Percentiles rank a stretch among this genome's conserved stretches.
Evolutionary conservation across 2,329 filamentous ascomycete species (phyloP).

Genomic region (Orbilia oligospora): DNA sequence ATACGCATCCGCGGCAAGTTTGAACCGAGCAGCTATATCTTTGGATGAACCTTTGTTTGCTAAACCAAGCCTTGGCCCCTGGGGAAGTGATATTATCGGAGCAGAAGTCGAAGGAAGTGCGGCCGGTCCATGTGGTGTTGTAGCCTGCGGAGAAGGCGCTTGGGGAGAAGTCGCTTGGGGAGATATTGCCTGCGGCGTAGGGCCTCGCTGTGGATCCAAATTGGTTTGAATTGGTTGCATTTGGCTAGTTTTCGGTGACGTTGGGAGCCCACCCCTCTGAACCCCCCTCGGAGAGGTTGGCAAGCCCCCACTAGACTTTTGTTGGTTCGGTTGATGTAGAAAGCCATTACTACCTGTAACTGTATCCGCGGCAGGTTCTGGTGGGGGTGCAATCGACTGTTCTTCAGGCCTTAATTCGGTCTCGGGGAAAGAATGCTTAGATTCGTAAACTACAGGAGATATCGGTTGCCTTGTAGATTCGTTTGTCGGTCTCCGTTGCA

Average conservation of each 20-base stretch:
- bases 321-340: conserved; percentile 23
- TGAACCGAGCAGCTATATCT: conserved; percentile 41
- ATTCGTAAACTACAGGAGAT: conserved; percentile 28
- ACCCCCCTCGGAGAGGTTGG: conserved; percentile 40
- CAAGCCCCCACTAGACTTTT: conserved; percentile 36
- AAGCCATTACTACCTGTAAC: conserved; percentile 1
- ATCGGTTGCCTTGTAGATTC: conserved; percentile 39
- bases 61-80: conserved; percentile 19
- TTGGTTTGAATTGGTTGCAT: conserved; percentile 53
- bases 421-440: conserved; percentile 18
- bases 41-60: conserved; percentile 45
- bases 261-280: conserved; percentile 28
- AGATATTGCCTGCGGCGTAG: conserved; percentile 47
- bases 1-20: conserved; percentile 50
- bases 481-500: conserved; percentile 54
- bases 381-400: neutral
- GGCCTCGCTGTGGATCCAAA: conserved; percentile 41
- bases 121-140: conserved; percentile 9
- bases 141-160: conserved; percentile 26
- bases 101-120: conserved; percentile 6
- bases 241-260: conserved; percentile 37
- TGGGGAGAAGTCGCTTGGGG: conserved; percentile 19
- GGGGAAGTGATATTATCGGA: conserved; percentile 26
- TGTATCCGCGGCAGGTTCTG: neutral
- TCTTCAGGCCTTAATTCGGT: conserved; percentile 1